These are phyloP conservation scores for Phytophthora pseudosyringae DNA, from an alignment of 352 stramenopile species.

Conservation along the genomic window DNA sequence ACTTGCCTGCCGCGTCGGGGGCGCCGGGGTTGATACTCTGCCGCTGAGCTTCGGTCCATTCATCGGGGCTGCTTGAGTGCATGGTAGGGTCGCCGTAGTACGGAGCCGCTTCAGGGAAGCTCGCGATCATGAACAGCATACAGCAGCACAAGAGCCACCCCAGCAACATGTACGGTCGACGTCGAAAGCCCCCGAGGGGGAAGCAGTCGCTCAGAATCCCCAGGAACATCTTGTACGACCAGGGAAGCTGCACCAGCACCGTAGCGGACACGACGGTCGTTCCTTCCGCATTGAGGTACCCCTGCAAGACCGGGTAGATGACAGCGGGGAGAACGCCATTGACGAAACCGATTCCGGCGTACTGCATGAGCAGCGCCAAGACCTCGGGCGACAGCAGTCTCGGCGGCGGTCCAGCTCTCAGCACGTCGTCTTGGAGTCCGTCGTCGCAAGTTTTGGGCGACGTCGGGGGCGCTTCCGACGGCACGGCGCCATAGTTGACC, in stretches of 20 bases:
- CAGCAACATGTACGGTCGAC: conserved; percentile 59
- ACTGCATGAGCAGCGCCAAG: conserved; percentile 49
- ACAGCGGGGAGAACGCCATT: conserved; percentile 45
- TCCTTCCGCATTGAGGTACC: conserved; percentile 55
- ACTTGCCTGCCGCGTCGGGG: conserved; percentile 45
- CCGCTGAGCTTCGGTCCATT: conserved; percentile 35
- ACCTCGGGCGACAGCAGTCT: conserved; percentile 36
- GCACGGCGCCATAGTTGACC: conserved; percentile 26
- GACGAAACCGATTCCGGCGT: conserved; percentile 55
- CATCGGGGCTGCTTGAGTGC: conserved; percentile 27
- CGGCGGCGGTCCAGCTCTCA: conserved; percentile 33
- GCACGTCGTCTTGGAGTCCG: conserved; percentile 33
- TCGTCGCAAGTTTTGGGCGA: conserved; percentile 8
- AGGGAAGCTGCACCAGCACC: conserved; percentile 52
- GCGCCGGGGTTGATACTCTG: conserved; percentile 44
- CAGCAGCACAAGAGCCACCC: conserved; percentile 54
- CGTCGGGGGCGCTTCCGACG: conserved; percentile 7
- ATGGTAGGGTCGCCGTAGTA: conserved; percentile 53
- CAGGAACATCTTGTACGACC: conserved; percentile 62
- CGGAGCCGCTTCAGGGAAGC: conserved; percentile 38
- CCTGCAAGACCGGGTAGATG: conserved; percentile 56
- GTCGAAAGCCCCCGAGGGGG: conserved; percentile 52
- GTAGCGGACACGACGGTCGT: conserved; percentile 52
- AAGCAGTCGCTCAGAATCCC: conserved; percentile 64
- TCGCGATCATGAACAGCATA: conserved; percentile 55